Evolutionary conservation across 2,329 filamentous ascomycete species (phyloP).

Genomic region (Helicocarpus griseus): DNA sequence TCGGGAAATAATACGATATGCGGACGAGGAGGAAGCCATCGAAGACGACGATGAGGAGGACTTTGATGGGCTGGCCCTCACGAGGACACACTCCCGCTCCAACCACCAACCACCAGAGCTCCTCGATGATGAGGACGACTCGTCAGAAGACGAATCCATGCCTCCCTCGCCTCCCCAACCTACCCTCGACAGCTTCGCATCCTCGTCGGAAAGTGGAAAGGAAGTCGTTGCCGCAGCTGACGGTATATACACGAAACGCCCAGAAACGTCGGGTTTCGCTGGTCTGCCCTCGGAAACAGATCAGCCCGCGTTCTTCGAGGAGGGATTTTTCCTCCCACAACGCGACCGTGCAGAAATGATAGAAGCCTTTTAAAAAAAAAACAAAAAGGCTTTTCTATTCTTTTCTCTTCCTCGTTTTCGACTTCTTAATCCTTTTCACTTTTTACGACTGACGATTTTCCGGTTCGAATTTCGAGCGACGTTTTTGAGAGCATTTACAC

Average conservation of each 20-base stretch:
- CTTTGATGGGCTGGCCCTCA: slow-evolving; percentile 52
- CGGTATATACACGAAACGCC: slow-evolving; percentile 23
- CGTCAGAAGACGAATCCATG: slow-evolving; percentile 62
- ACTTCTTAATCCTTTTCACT: not conserved
- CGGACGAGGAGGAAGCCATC: slow-evolving; percentile 35
- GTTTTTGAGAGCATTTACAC: not conserved
- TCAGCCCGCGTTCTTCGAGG: slow-evolving; percentile 35
- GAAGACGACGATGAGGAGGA: slow-evolving; percentile 54
- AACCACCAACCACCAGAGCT: slow-evolving; percentile 59
- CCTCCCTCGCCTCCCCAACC: slow-evolving; percentile 57
- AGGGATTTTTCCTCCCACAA: slow-evolving; percentile 40
- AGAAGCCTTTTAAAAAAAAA: slow-evolving; percentile 36
- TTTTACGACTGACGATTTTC: not conserved
- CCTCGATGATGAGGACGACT: slow-evolving; percentile 54
- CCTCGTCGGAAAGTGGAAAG: slow-evolving; percentile 41
- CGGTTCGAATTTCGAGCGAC: slow-evolving; percentile 1
- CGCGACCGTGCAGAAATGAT: slow-evolving; percentile 37
- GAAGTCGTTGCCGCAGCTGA: slow-evolving; percentile 32
- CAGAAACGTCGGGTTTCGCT: slow-evolving; percentile 12
- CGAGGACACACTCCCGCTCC: slow-evolving; percentile 52
- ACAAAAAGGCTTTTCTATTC: not conserved
- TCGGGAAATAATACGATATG: slow-evolving; percentile 16
- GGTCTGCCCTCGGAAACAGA: slow-evolving; percentile 22
- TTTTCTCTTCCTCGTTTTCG: not conserved
- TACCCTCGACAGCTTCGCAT: slow-evolving; percentile 51